Base-by-base conservation (phyloP, 169 alveolate species). In the Plasmodium berghei region DNA sequence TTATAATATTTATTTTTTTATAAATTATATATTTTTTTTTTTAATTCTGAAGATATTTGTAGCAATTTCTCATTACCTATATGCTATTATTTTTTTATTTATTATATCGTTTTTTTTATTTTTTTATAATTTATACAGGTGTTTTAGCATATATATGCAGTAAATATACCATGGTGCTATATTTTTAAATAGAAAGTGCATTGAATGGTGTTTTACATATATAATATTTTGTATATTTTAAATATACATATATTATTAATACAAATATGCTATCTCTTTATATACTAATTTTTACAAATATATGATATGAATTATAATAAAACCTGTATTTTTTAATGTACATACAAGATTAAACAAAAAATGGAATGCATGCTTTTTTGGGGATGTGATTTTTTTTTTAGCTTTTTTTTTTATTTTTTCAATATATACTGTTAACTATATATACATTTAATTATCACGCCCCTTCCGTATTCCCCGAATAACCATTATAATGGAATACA, bases 371-470 rank as follows among this genome's bases (percentile, higher is more conserved):
- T 52, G 59, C 59, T 52, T 8, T 52, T 34, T 34, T 34, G 42
- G 42, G 8, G 4, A 34, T 34, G 42, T 34, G 42, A 34, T 34
- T 34, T 34, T 34, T 28, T 34, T 34, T 34, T 34, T 34, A 58
- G 69, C 48, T 46, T 28, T 71, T 49, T 46, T 71, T 62, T 18
- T 22, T 16, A 16, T 59, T 61, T 34, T 34, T 34, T 34, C 42
- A 34, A 34, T 34, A 34, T 34, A 34, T 34, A 3, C 5, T 34
- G 42, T 34, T 34, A 34, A 3, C 5, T 34, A 34, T 34, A 34
- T 34, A 34, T 8, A 8, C 42, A 34, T 34, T 34, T 34, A 34
- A 34, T 34, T 34, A 34, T 34, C 42, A 34, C 42, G 42, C 42
- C 42, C 42, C 5, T 34, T 34, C 0, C 42, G 42, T 34, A 34